Evolutionary conservation across 352 stramenopile genomes (phyloP).

Genomic region (Phytopythium oedochilum): DNA sequence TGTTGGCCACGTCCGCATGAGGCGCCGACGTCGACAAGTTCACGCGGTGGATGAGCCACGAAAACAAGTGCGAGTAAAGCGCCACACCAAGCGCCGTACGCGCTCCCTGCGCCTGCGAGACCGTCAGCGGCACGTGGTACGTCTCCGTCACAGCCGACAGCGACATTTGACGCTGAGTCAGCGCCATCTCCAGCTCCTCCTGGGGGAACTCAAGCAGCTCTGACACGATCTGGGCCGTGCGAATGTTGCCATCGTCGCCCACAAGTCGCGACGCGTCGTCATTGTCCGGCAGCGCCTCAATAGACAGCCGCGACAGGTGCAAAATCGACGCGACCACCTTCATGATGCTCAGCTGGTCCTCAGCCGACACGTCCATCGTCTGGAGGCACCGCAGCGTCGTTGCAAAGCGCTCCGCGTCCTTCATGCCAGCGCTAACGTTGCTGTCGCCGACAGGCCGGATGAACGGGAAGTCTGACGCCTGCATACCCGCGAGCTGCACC

Average conservation of each 20-base stretch:
- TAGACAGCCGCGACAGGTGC: constrained; percentile 75
- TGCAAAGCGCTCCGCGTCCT: constrained; percentile 66
- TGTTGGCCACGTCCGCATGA: constrained; percentile 46
- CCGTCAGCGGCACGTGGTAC: constrained; percentile 84
- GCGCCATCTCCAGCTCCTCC: constrained; percentile 58
- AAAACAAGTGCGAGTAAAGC: constrained; percentile 95
- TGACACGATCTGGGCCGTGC: constrained; percentile 42
- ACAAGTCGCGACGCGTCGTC: constrained; percentile 66
- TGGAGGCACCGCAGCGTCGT: constrained; percentile 73
- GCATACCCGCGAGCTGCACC: constrained; percentile 65
- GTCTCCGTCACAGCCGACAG: constrained; percentile 70
- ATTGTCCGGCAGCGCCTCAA: constrained; percentile 45
- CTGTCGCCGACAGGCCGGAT: constrained; percentile 36
- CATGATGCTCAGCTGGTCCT: constrained; percentile 74
- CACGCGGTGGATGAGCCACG: constrained; percentile 93
- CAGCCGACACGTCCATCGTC: constrained; percentile 62
- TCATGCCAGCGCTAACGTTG: constrained; percentile 54
- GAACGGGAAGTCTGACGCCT: constrained; percentile 80
- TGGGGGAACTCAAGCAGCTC: constrained; percentile 63
- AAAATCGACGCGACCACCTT: constrained; percentile 79
- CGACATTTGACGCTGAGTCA: constrained; percentile 80
- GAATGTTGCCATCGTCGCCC: constrained; percentile 41
- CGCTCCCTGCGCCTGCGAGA: constrained; percentile 67
- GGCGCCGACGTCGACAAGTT: constrained; percentile 74
- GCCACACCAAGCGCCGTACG: constrained; percentile 76